Evolutionary conservation across 805 yeast genomes (phyloP).

Genomic region (Nakazawaea pomicola): DNA sequence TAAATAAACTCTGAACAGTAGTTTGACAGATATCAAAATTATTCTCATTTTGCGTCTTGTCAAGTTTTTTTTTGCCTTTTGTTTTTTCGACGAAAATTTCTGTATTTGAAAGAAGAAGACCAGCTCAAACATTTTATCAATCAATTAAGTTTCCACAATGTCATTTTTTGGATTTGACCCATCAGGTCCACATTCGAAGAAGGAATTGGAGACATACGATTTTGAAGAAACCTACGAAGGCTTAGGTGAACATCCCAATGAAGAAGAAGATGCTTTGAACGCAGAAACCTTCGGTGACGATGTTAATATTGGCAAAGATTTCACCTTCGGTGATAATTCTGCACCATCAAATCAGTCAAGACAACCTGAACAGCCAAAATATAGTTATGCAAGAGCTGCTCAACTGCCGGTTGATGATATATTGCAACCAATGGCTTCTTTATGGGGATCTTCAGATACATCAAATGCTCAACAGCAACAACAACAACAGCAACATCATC

Average conservation of each 20-base stretch:
- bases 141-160: slow-evolving; percentile 30
- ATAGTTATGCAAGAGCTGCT: slow-evolving; percentile 41
- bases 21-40: no score
- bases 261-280: slow-evolving; percentile 74
- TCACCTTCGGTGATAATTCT: slow-evolving; percentile 46
- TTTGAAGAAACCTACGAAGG: slow-evolving; percentile 85
- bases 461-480: slow-evolving; percentile 18
- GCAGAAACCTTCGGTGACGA: slow-evolving; percentile 73
- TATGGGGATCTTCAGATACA: slow-evolving; percentile 47
- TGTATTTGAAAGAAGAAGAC: background rate
- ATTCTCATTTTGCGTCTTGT: no score
- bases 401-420: slow-evolving; percentile 30
- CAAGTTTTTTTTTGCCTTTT: slow-evolving; percentile 46
- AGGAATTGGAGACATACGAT: slow-evolving; percentile 43
- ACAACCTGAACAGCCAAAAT: slow-evolving; percentile 19
- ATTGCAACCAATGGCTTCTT: slow-evolving; percentile 65
- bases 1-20: no score
- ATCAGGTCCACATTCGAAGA: slow-evolving; percentile 27
- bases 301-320: slow-evolving; percentile 52
- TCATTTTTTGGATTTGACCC: slow-evolving; percentile 67
- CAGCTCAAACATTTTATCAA: background rate
- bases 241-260: slow-evolving; percentile 58
- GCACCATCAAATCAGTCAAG: slow-evolving; percentile 15
- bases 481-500: no score
- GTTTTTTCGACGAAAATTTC: slow-evolving; percentile 6